phyloP scores from a whole-genome alignment of 345 rosid species.

The Aquilaria sinensis region DNA sequence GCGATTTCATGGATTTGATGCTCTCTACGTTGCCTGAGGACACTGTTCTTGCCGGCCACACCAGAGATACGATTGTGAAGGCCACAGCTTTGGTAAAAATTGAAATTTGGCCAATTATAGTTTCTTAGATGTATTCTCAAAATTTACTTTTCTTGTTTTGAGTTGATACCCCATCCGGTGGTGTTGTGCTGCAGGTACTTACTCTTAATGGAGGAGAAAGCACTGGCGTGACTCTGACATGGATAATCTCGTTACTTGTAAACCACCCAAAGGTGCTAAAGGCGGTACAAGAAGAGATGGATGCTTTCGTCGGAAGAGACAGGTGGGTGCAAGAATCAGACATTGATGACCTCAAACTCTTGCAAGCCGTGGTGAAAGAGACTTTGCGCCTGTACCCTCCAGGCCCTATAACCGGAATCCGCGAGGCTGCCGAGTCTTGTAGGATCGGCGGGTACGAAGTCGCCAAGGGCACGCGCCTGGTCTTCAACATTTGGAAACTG shows the following conservation, averaged over 20 bases:
- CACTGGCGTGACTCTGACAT: constrained; percentile 30
- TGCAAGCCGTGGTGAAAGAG: constrained; percentile 61
- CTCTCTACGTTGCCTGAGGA: constrained; percentile 31
- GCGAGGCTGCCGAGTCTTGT: constrained; percentile 47
- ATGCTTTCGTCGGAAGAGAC: constrained; percentile 29
- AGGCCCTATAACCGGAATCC: constrained; percentile 41
- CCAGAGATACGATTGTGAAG: constrained; percentile 41
- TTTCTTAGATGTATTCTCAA: too few species aligned
- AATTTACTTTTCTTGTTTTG: too few species aligned
- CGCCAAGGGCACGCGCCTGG: constrained; percentile 41
- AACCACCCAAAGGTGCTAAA: constrained; percentile 32
- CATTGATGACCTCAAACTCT: constrained; percentile 30
- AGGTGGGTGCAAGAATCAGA: constrained; percentile 57
- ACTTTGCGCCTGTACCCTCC: constrained; percentile 45
- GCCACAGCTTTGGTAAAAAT: constrained; percentile 48
- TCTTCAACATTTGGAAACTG: constrained; percentile 53
- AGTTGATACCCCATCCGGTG: too few species aligned
- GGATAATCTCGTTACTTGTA: constrained; percentile 42
- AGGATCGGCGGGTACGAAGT: constrained; percentile 30
- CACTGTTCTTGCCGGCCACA: constrained; percentile 34
- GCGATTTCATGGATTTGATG: constrained; percentile 51
- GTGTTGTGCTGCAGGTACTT: constrained; percentile 19
- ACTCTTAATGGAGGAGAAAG: constrained; percentile 58
- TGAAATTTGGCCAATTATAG: too few species aligned
- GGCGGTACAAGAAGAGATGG: constrained; percentile 51